Percentiles rank a stretch among this genome's conserved stretches.
Conservation (phyloP, 805 yeast species). For the Ogataea salicorniae region DNA sequence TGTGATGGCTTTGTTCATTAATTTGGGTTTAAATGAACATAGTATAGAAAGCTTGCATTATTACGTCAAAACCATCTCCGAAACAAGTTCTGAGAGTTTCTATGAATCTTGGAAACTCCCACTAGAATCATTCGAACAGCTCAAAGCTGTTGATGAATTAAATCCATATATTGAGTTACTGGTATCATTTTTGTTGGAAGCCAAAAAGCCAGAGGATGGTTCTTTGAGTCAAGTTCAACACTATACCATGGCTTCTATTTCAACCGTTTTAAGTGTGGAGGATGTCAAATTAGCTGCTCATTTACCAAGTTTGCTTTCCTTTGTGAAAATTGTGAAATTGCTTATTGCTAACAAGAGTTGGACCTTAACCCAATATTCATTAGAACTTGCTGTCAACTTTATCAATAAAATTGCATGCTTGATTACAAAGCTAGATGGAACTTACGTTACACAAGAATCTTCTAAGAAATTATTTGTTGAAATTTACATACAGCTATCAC, state of each 20-base stretch:
- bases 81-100: not conserved
- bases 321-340: constrained; percentile 33
- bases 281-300: not conserved
- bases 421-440: constrained; percentile 1
- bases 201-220: constrained; percentile 3
- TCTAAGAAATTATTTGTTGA: not conserved
- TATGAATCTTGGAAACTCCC: constrained; percentile 9
- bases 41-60: constrained; percentile 2
- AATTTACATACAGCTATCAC: not conserved
- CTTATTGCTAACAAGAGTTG: constrained; percentile 47
- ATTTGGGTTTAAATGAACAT: constrained; percentile 5
- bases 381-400: constrained; percentile 42
- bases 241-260: constrained; percentile 29
- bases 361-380: constrained; percentile 59
- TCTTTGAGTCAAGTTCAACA: constrained; percentile 4
- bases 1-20: constrained; percentile 21
- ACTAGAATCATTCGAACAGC: not conserved
- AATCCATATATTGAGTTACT: constrained; percentile 1
- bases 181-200: constrained; percentile 3
- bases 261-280: constrained; percentile 18
- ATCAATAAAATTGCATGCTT: constrained; percentile 8
- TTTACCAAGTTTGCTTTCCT: constrained; percentile 2
- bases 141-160: not conserved
- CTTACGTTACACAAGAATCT: not conserved
- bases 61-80: constrained; percentile 6